These are phyloP conservation scores for Chloranthus sessilifolius DNA, from an alignment of 164 flowering plant species.

Conservation along the genomic window DNA sequence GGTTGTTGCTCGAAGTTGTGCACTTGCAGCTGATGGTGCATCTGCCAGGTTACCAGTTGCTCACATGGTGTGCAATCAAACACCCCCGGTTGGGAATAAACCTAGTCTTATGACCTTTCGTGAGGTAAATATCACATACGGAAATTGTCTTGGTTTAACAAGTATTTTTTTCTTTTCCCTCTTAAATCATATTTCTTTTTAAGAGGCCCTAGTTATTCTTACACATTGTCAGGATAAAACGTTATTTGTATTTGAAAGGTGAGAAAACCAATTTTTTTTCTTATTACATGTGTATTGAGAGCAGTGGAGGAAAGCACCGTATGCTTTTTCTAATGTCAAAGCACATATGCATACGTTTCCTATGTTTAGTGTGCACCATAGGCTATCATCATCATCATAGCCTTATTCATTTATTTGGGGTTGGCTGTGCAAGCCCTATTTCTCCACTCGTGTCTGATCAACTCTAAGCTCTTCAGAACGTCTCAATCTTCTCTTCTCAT, in stretches of 20 bases:
- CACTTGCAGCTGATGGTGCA: slow-evolving; percentile 63
- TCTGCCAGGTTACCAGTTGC: slow-evolving; percentile 85
- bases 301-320: too few relatives aligned
- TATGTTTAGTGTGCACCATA: too few relatives aligned
- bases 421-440: too few relatives aligned
- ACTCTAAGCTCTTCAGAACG: too few relatives aligned
- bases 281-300: too few relatives aligned
- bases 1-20: slow-evolving; percentile 83
- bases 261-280: not conserved
- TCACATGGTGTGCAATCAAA: slow-evolving; percentile 97
- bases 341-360: too few relatives aligned
- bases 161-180: not conserved
- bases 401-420: too few relatives aligned
- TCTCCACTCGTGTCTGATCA: too few relatives aligned
- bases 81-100: slow-evolving; percentile 86
- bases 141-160: not conserved
- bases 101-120: slow-evolving; percentile 98
- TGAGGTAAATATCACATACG: slow-evolving; percentile 47
- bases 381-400: too few relatives aligned
- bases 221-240: not conserved
- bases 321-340: too few relatives aligned
- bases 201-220: not conserved
- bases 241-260: not conserved
- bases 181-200: too few relatives aligned
- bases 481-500: too few relatives aligned